These are phyloP conservation scores for Hypomyces rosellus DNA, from an alignment of 2,329 filamentous ascomycete species.

Conservation along the genomic window DNA sequence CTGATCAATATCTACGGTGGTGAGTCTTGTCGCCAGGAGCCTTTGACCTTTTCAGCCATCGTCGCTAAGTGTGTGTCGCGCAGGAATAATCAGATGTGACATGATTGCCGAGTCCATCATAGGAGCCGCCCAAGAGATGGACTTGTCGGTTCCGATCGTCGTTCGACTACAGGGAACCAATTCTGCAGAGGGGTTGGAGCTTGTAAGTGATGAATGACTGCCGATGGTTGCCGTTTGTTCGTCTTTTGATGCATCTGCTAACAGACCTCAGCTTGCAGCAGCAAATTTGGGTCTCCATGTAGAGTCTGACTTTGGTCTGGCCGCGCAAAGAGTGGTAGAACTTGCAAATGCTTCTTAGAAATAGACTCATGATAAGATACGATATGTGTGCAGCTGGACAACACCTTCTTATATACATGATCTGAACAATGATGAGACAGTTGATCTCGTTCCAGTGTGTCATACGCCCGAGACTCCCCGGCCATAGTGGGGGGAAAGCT, in stretches of 20 bases:
- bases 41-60: not conserved
- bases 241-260: too few relatives aligned
- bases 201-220: slow-evolving; percentile 27
- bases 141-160: slow-evolving; percentile 37
- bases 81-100: slow-evolving; percentile 42
- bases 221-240: not conserved
- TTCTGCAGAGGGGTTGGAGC: slow-evolving; percentile 31
- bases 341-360: slow-evolving; percentile 17
- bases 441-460: too few relatives aligned
- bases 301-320: slow-evolving; percentile 33
- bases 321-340: slow-evolving; percentile 28
- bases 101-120: slow-evolving; percentile 47
- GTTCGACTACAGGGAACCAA: slow-evolving; percentile 44
- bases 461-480: too few relatives aligned
- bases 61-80: too few relatives aligned
- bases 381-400: too few relatives aligned
- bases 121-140: slow-evolving; percentile 31
- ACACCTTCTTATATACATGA: too few relatives aligned
- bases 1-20: slow-evolving; percentile 52
- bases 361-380: too few relatives aligned
- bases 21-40: slow-evolving; percentile 13
- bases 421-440: too few relatives aligned
- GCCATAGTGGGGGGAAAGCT: too few relatives aligned
- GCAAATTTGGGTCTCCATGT: slow-evolving; percentile 31
- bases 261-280: slow-evolving; percentile 25